These are phyloP conservation scores for Podila clonocystis DNA, from an alignment of 192 early-diverging fungal genomes.

Conservation along the genomic window DNA sequence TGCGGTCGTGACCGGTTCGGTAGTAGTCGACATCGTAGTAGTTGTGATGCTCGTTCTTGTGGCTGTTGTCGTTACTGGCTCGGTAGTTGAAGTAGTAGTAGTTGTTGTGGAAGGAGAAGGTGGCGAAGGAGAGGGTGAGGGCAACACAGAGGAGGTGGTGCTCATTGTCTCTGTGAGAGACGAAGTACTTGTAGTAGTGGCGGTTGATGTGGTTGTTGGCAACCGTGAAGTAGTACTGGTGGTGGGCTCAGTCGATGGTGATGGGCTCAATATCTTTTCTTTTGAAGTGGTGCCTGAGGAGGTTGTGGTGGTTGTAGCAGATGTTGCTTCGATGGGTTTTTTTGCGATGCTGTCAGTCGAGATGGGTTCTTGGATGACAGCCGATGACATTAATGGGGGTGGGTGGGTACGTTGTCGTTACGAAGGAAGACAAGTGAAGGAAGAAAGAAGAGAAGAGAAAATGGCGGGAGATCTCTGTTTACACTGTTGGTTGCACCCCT, in stretches of 20 bases:
- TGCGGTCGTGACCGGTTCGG: neutral
- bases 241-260: neutral
- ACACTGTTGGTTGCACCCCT: neutral
- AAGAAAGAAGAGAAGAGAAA: neutral
- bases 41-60: neutral
- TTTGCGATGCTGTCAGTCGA: no score
- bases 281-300: no score
- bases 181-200: neutral
- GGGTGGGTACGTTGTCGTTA: no score
- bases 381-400: no score
- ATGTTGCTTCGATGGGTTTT: no score
- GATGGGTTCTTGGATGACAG: no score
- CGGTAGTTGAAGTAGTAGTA: neutral
- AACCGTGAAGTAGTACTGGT: slow-evolving; percentile 2
- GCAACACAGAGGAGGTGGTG: neutral
- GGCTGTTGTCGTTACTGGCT: neutral
- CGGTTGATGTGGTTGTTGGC: neutral
- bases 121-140: neutral
- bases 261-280: no score
- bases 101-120: neutral
- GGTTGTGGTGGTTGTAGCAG: no score
- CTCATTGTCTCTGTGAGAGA: neutral
- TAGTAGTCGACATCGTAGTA: neutral
- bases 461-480: neutral
- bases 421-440: neutral